phyloP scores from a whole-genome alignment of 139 green algal species.

The Raphidocelis subcapitata region DNA sequence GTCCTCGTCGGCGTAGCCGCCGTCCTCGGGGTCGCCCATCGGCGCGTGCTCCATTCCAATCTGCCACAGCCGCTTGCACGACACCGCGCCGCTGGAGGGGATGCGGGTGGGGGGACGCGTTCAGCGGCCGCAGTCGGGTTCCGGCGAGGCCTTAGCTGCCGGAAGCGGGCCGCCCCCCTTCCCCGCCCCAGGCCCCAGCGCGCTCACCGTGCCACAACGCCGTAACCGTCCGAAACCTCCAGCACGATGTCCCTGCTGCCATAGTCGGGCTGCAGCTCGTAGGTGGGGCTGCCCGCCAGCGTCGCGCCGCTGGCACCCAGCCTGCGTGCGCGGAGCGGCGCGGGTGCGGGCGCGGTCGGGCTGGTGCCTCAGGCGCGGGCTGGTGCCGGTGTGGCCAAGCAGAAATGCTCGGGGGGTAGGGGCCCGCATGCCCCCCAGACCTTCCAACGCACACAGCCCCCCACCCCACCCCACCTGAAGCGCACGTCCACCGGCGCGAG shows the following conservation, averaged over 20 bases:
- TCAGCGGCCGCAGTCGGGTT: no score
- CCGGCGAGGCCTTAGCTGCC: no score
- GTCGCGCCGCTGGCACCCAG: constrained; percentile 15
- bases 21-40: neutral
- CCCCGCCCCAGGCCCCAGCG: no score
- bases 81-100: constrained; percentile 23
- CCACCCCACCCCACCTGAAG: constrained; percentile 8
- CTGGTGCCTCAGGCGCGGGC: no score
- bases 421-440: no score
- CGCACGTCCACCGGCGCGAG: constrained; percentile 8
- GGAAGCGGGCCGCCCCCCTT: no score
- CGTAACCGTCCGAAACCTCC: constrained; percentile 15
- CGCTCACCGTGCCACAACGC: constrained; percentile 25
- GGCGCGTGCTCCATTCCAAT: constrained; percentile 28
- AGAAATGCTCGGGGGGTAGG: no score
- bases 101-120: no score
- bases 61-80: constrained; percentile 32
- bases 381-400: no score
- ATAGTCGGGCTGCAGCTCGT: constrained; percentile 26
- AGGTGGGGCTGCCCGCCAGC: constrained; percentile 18
- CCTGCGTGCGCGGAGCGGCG: neutral
- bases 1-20: constrained; percentile 7
- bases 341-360: no score
- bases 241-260: constrained; percentile 18
- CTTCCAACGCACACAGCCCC: no score